Evolutionary conservation across 768 basidiomycete genomes (phyloP), one percentile per base, ranked within the genome.

Genomic region (Boletus huronensis): DNA sequence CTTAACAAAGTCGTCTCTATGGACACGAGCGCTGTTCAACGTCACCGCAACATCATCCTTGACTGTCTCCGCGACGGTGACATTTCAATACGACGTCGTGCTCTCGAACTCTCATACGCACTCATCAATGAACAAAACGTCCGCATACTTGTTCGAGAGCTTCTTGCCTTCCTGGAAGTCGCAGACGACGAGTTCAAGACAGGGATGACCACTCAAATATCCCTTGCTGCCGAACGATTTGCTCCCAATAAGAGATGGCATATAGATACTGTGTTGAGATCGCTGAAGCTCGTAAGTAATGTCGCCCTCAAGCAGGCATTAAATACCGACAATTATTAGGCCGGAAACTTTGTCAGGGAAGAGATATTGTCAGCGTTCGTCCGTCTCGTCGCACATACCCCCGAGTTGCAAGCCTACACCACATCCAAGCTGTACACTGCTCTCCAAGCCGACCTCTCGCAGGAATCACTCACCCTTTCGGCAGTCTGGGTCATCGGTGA

Each of bases 171-270:
- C 83, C 81, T 99, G 16, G 96, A 98, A 64, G 92, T 98, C 19
- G 96, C 97, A 29, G 97, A 98, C 66, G 95, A 98, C 58, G 97
- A 99, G 69, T 99, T 99, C 78, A 99, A 99, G 74, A 82, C 93
- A 14, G 90, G 93, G 1, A 88, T 99, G 85, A 99, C 97, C 0
- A 98, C 96, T 0, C 96, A 99, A 71, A 94, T 99, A 45, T 92
- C 88, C 50, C 76, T 98, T 25, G 96, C 94, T 2, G 97, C 97
- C 0, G 97, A 99, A 72, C 79, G 94, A 42, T 98, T 92, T 67
- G 96, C 96, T 0, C 97, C 97, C 0, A 98, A 96, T 71, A 95
- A 95, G 72, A 81, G 97, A 59, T 99, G 96, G 96, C 97, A 99
- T 69, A 99, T 99, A 49, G 97, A 98, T 70, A 98, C 97, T 0